Conservation (phyloP, 805 yeast genomes). For the Nakazawaea anatomiae region DNA sequence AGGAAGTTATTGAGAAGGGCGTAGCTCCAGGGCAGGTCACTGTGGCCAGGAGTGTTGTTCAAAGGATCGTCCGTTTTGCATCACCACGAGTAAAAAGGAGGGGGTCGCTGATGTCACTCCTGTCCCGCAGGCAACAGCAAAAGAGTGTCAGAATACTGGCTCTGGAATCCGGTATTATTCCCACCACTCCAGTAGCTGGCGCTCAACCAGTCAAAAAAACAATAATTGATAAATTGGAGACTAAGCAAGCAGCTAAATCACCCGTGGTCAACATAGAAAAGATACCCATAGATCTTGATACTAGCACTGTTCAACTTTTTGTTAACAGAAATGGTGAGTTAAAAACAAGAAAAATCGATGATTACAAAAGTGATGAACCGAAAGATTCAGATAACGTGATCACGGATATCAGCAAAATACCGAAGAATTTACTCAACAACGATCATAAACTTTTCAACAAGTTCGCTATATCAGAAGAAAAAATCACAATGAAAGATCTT, state of each 20-base stretch:
- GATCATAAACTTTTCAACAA: constrained; percentile 34
- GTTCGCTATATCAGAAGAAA: constrained; percentile 44
- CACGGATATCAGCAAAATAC: constrained; percentile 28
- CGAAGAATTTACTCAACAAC: constrained; percentile 28
- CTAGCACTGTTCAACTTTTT: constrained; percentile 12
- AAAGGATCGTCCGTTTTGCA: too few species aligned
- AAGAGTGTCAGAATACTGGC: too few species aligned
- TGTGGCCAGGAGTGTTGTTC: too few species aligned
- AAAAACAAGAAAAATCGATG: background rate
- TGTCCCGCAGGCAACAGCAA: too few species aligned
- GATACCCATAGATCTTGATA: constrained; percentile 11
- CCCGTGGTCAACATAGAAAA: constrained; percentile 5
- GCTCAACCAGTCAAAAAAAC: too few species aligned
- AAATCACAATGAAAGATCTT: constrained; percentile 61
- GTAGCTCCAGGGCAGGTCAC: too few species aligned
- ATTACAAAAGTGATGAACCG: background rate
- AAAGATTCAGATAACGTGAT: constrained; percentile 16
- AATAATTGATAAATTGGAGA: background rate
- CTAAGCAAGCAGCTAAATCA: background rate
- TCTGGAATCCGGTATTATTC: too few species aligned
- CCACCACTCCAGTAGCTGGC: too few species aligned
- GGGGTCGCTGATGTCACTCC: too few species aligned
- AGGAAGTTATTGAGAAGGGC: too few species aligned
- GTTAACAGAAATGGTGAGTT: constrained; percentile 14
- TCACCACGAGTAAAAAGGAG: too few species aligned